phyloP scores from a whole-genome alignment of 2,329 filamentous ascomycete genomes.

The Epichloe coenophiala region DNA sequence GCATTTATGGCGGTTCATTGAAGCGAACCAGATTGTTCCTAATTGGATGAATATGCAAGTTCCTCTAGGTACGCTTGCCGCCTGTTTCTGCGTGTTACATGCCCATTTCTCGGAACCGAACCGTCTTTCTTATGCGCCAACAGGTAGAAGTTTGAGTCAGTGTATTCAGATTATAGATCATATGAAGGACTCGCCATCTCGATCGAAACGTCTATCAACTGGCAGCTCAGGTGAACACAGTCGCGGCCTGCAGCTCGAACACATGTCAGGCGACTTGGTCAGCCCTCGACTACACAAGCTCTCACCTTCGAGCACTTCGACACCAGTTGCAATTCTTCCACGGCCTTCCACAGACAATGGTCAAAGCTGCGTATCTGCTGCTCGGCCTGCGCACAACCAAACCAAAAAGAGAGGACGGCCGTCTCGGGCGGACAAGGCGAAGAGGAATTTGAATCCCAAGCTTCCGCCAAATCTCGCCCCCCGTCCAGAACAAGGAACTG shows the following conservation, averaged over 20 bases:
- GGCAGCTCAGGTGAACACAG: slow-evolving; percentile 20
- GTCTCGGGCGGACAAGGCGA: slow-evolving; percentile 29
- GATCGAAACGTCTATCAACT: slow-evolving; percentile 23
- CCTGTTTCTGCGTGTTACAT: not conserved
- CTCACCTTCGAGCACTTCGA: slow-evolving; percentile 1
- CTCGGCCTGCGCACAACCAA: not conserved
- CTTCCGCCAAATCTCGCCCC: slow-evolving; percentile 21
- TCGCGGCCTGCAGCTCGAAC: not conserved
- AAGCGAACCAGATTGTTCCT: slow-evolving; percentile 24
- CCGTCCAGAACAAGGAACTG: slow-evolving; percentile 12
- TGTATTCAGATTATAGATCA: slow-evolving; percentile 27
- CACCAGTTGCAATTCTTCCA: slow-evolving; percentile 11
- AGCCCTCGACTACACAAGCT: not conserved
- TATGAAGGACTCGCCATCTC: slow-evolving; percentile 19
- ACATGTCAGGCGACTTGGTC: not conserved
- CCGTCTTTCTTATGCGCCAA: not conserved
- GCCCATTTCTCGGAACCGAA: not conserved
- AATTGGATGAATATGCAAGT: slow-evolving; percentile 36
- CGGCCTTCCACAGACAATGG: slow-evolving; percentile 9
- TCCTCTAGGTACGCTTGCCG: slow-evolving; percentile 25
- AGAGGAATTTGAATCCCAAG: slow-evolving; percentile 16
- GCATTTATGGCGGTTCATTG: slow-evolving; percentile 34
- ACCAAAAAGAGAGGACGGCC: slow-evolving; percentile 33
- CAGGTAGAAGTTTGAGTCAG: slow-evolving; percentile 34
- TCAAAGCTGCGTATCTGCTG: not conserved